Base-by-base conservation (phyloP, 176 grass and related monocot genomes). In the Triticum monococcum region DNA sequence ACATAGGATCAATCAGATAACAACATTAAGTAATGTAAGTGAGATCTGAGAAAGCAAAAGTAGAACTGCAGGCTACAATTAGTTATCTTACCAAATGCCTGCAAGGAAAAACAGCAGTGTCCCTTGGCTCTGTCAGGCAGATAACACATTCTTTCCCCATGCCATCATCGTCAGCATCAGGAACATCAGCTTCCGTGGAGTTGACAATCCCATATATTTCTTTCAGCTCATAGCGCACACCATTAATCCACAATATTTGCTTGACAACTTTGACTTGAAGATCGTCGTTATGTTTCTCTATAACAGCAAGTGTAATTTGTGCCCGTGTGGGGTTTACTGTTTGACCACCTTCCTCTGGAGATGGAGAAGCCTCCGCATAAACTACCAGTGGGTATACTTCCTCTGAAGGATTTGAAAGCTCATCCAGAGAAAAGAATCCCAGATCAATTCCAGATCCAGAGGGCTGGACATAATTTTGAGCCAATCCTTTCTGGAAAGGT, bases 101-200 rank as follows among this genome's bases (percentile, higher is more conserved):
- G 61, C 97, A 99, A 74, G 97, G 97, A 12, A 99, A 84, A 60
- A 99, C 92, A 86, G 97, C 88, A 9, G 90, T 99, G 81, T 96
- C 86, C 62, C 76, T 99, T 86, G 87, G 90, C 74, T 99, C 97
- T 37, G 94, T 91, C 89, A 99, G 86, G 90, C 97, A 99, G 79
- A 99, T 96, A 54, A 99, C 97, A 74, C 97, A 99, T 69, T 99
- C 97, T 80, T 99, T 99, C 62, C 92, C 97, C 40, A 40, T 43
- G 36, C 92, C 97, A 74, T 86, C 79, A 69, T 86, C 82, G 56
- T 94, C 87, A 18, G 82, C 62, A 79, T 87, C 41, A 5, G 57
- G 74, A 36, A 91, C 85, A 86, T 91, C 87, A 24, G 64, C 20
- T 86, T 94, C 94, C 1, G 40, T 67, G 31, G 91, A 91, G 85